Evolutionary conservation across 2,329 filamentous ascomycete species (phyloP), one percentile per base, ranked within the genome.

Genomic region (Epichloe gansuensis): DNA sequence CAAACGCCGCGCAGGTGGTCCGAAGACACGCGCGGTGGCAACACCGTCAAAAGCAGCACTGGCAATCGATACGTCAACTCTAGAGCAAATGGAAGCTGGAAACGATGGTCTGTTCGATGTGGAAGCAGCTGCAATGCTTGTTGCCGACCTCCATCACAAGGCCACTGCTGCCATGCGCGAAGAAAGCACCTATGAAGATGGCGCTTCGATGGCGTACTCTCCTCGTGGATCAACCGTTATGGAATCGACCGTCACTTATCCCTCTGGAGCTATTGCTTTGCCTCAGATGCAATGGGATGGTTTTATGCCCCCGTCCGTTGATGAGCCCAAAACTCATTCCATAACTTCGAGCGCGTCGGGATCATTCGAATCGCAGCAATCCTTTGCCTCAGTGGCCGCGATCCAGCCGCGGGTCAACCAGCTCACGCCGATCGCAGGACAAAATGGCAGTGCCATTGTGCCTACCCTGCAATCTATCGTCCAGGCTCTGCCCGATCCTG

Each of bases 81-180:
- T 96, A 61, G 90, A 96, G 71, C 89, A 95, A 70, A 89, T 97
- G 64, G 89, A 95, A 70, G 87, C 85, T 63, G 87, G 84, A 71
- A 87, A 84, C 67, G 91, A 96, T 68, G 85, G 84, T 67, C 85
- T 91, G 71, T 90, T 96, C 65, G 93, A 96, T 68, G 86, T 96
- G 64, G 91, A 98, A 76, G 89, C 91, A 62, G 93, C 93, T 60
- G 93, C 93, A 60, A 96, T 97, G 89, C 81, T 98, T 68, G 94
- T 98, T 74, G 93, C 91, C 66, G 90, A 97, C 72, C 85, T 97
- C 66, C 91, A 95, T 72, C 89, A 96, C 75, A 96, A 96, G 75
- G 90, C 77, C 63, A 91, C 90, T 43, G 75, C 76, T 36, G 82
- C 82, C 61, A 88, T 81, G 70, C 77, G 80, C 53, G 70, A 74